Evolutionary conservation across 257 asterid genomes (phyloP).

Genomic region (Rhazya stricta): DNA sequence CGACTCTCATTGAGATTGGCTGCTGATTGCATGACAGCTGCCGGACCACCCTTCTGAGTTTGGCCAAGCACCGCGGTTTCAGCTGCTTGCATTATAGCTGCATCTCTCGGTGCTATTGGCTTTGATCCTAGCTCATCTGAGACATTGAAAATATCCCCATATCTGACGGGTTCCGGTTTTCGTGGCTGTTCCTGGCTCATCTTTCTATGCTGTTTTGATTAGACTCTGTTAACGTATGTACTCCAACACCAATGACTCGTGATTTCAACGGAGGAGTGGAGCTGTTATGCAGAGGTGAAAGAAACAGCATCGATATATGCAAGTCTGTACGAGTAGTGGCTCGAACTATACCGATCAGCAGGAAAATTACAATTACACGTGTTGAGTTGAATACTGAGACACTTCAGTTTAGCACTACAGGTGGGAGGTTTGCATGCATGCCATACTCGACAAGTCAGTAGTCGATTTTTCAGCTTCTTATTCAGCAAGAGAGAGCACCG

Average conservation of each 20-base stretch:
- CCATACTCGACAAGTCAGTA: too few relatives aligned
- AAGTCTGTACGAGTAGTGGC: too few relatives aligned
- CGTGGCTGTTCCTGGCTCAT: constrained; percentile 58
- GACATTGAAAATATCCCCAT: constrained; percentile 62
- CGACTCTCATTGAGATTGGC: constrained; percentile 38
- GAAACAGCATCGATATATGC: too few relatives aligned
- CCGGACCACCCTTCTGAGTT: constrained; percentile 46
- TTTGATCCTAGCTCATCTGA: constrained; percentile 50
- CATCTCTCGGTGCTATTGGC: constrained; percentile 59
- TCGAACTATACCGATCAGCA: too few relatives aligned
- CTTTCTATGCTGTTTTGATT: neutral
- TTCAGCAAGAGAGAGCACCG: too few relatives aligned
- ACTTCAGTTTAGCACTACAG: too few relatives aligned
- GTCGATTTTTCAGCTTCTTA: too few relatives aligned
- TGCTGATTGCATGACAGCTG: constrained; percentile 55
- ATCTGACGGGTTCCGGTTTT: constrained; percentile 35
- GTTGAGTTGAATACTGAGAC: too few relatives aligned
- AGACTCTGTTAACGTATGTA: neutral
- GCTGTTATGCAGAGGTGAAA: too few relatives aligned
- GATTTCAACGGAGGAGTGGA: too few relatives aligned
- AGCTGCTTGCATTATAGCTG: constrained; percentile 55
- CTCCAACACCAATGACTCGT: neutral
- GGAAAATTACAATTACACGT: too few relatives aligned
- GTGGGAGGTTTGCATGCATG: too few relatives aligned
- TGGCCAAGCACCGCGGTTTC: constrained; percentile 49